phyloP scores from a whole-genome alignment of 148 eudicot species.

The Suaeda aralocaspica region DNA sequence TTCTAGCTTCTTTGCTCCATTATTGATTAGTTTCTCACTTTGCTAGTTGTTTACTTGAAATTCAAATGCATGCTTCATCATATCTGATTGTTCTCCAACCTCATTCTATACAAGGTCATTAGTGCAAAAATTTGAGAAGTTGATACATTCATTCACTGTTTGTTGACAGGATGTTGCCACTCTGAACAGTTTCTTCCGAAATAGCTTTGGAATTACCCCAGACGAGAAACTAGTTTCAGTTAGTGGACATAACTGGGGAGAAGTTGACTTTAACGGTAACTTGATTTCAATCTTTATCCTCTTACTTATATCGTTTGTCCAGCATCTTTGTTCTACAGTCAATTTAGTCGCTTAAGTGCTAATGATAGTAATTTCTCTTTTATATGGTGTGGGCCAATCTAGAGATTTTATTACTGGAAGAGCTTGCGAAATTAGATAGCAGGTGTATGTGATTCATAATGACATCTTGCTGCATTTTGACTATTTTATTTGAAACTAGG shows the following conservation, averaged over 20 bases:
- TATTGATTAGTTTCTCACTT: not conserved
- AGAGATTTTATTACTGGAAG: not conserved
- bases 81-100: not conserved
- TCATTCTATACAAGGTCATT: not conserved
- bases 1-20: not conserved
- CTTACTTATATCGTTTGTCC: not conserved
- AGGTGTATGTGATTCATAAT: too few relatives aligned
- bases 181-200: conserved; percentile 64
- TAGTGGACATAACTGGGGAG: conserved; percentile 97
- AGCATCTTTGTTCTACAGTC: not conserved
- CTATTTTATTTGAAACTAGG: not conserved
- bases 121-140: not conserved
- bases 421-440: not conserved
- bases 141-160: conserved; percentile 2
- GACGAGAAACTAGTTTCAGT: conserved; percentile 95
- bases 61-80: not conserved
- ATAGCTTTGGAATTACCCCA: conserved; percentile 53
- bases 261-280: conserved; percentile 76
- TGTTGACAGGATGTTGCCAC: conserved; percentile 65
- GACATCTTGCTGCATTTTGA: too few relatives aligned
- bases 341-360: not conserved
- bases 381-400: not conserved
- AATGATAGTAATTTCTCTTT: not conserved
- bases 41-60: not conserved
- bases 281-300: not conserved